Evolutionary conservation across 108 stramenopile species (phyloP).

Genomic region (Nitzschia palea): DNA sequence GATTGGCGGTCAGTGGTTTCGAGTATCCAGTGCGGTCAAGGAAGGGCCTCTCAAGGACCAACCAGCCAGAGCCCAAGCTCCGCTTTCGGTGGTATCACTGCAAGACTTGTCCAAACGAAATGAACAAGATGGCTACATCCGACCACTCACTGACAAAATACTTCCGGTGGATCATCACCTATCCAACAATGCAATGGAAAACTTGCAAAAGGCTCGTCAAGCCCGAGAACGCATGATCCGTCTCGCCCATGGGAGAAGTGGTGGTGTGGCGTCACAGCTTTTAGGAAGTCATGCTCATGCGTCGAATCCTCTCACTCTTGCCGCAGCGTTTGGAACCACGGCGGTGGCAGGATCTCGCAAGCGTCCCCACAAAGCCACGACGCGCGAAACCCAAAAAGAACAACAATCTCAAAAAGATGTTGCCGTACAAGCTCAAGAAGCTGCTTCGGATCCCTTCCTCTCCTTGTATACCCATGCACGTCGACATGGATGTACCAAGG

Average conservation of each 20-base stretch:
- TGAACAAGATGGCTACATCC: constrained; percentile 77
- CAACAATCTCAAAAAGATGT: constrained; percentile 27
- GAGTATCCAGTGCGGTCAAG: constrained; percentile 68
- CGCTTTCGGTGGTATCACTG: constrained; percentile 62
- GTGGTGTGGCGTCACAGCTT: constrained; percentile 53
- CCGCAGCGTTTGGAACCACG: constrained; percentile 40
- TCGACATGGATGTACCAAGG: constrained; percentile 86
- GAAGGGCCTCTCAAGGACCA: constrained; percentile 68
- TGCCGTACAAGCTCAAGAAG: constrained; percentile 33
- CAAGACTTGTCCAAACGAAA: constrained; percentile 73
- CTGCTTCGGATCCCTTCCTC: constrained; percentile 66
- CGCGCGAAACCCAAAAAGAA: background rate
- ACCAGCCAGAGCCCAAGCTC: constrained; percentile 77
- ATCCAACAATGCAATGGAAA: constrained; percentile 37
- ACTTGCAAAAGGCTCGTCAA: constrained; percentile 59
- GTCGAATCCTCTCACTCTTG: constrained; percentile 63
- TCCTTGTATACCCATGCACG: constrained; percentile 65
- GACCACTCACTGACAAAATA: constrained; percentile 48
- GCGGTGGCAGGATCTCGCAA: constrained; percentile 33
- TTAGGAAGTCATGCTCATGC: constrained; percentile 67
- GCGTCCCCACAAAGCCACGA: constrained; percentile 39
- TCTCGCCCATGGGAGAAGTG: constrained; percentile 51
- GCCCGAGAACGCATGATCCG: constrained; percentile 66
- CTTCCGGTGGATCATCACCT: constrained; percentile 71
- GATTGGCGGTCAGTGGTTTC: constrained; percentile 81